Conservation (phyloP, 805 yeast genomes). For the Candida palmyrensis region DNA sequence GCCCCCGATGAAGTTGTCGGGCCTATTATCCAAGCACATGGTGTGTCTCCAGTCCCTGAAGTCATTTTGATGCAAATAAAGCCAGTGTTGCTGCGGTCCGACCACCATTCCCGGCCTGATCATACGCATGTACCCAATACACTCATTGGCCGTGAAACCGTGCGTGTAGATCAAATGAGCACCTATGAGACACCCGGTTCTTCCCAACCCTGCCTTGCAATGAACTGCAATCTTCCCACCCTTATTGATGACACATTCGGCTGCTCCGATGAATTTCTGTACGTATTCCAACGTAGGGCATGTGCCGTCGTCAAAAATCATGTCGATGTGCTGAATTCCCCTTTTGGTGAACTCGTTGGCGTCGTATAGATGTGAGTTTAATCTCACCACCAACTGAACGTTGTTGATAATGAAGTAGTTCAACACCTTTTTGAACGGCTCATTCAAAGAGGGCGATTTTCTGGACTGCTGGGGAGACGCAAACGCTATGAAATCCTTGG, state of each 20-base stretch:
- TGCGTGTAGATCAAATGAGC: conserved; percentile 95
- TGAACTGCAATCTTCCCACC: conserved; percentile 98
- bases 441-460: conserved; percentile 42
- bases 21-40: conserved; percentile 68
- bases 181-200: conserved; percentile 97
- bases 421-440: conserved; percentile 77
- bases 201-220: conserved; percentile 96
- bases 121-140: conserved; percentile 94
- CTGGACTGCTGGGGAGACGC: conserved; percentile 84
- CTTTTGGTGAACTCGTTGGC: conserved; percentile 74
- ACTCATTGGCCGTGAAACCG: conserved; percentile 95
- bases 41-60: conserved; percentile 95
- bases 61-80: conserved; percentile 91
- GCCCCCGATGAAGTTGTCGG: conserved; percentile 66
- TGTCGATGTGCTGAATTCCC: conserved; percentile 85
- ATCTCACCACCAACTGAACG: conserved; percentile 85
- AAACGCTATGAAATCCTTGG: conserved; percentile 94
- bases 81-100: conserved; percentile 99
- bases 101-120: conserved; percentile 99
- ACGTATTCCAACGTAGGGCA: conserved; percentile 95
- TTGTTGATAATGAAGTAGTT: conserved; percentile 67
- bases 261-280: conserved; percentile 89
- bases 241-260: conserved; percentile 77
- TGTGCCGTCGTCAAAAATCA: conserved; percentile 97
- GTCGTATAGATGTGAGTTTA: conserved; percentile 89